Evolutionary conservation across 129 eudicot genomes (phyloP), one percentile per base, ranked within the genome.

Genomic region (Daucus carota): DNA sequence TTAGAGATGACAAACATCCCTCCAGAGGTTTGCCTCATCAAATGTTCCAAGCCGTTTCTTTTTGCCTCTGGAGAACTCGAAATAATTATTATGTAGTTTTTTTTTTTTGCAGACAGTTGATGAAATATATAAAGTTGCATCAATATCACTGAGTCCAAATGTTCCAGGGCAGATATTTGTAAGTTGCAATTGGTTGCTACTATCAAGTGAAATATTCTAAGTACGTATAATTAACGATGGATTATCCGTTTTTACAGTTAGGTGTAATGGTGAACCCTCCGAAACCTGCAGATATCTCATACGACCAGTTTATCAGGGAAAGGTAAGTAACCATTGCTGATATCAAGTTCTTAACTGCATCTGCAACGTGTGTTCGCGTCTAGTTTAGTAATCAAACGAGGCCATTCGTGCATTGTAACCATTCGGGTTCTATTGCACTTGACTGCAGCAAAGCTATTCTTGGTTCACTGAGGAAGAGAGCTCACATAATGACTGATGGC

Each of bases 71-170:
- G n/a, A n/a, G n/a, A n/a, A n/a, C n/a, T 48, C 24, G 48, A 13
- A 12, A 44, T 44, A 12, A 44, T 44, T 44, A 44, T 44, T 6
- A 44, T 44, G 17, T 44, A 44, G 48, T 44, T 12, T 44, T 44
- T 44, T 0, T 44, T 12, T 60, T 28, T 26, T 62, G 69, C 69
- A 62, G 69, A 62, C 69, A 62, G 69, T 62, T 29, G 69, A 62
- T 29, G 69, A 62, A 62, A 62, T 62, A 62, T 62, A 62, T 31
- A 62, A 62, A 62, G 38, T 62, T 62, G 69, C 69, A 62, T 62
- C 69, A 5, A 62, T 62, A 28, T 62, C 69, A 26, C 69, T 29
- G 13, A 62, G 69, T 62, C 69, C 69, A 62, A 62, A 62, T 29
- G 69, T 62, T 20, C 69, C 69, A 14, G 69, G 69, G 18, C 69